phyloP scores from a whole-genome alignment of 2,329 filamentous ascomycete genomes.

The Ceratocystis cacaofunesta region DNA sequence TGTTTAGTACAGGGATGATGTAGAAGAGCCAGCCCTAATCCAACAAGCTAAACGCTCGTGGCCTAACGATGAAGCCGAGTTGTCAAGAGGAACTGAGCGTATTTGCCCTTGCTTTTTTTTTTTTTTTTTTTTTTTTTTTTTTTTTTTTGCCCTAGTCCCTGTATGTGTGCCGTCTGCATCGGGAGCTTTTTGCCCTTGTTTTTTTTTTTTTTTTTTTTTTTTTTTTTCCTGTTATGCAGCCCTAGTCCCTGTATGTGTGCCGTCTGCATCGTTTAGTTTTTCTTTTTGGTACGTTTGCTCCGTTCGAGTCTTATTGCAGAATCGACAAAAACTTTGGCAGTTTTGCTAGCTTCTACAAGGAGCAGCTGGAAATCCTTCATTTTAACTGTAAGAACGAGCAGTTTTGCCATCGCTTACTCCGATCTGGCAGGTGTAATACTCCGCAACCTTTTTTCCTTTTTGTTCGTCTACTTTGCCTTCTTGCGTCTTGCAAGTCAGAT shows the following conservation, averaged over 20 bases:
- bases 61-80: background rate
- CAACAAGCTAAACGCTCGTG: background rate
- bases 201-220: background rate
- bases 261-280: background rate
- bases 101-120: background rate
- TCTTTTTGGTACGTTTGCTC: background rate
- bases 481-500: background rate
- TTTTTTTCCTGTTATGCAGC: background rate
- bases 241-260: background rate
- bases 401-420: background rate
- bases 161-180: background rate
- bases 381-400: background rate
- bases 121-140: background rate
- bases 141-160: background rate
- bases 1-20: background rate
- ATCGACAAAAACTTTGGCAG: background rate
- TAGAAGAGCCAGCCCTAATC: background rate
- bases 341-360: background rate
- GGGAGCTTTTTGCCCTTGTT: no score
- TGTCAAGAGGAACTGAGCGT: background rate
- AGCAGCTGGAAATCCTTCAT: slow-evolving; percentile 2
- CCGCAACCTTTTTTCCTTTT: background rate
- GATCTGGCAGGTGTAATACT: background rate
- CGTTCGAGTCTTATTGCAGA: background rate
- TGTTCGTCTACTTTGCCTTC: background rate